Base-by-base conservation (phyloP, 225 moss, liverwort and hornwort species). In the Polytrichum formosum region DNA sequence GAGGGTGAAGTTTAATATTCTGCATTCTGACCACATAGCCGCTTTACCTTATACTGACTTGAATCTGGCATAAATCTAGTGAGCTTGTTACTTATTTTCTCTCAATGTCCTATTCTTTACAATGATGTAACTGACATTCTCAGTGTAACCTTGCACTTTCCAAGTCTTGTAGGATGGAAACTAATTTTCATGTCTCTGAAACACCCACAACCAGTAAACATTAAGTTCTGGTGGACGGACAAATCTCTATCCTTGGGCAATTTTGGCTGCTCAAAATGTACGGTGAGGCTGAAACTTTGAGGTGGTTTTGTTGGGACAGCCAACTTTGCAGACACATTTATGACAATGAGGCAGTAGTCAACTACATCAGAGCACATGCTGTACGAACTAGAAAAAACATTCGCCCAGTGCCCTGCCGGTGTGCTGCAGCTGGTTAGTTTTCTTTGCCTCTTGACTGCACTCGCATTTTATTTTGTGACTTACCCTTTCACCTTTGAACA, bases 391-490 rank as follows among this genome's bases (percentile, higher is more conserved):
- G 82, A 72, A 82, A 73, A 60, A 82, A 67, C 59, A 26, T 29
- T 7, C 35, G n/a, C 68, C 18, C 77, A 63, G 54, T 1, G 22
- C 70, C 82, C 67, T 79, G 79, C 69, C 79, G 56, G 72, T 85
- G 85, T 74, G 82, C 85, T 72, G 82, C 79, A 79, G 82, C 85
- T 73, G 85, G 85, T 85, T 54, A 73, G 85, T 75, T 33, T 23
- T 20, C 8, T 70, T 6, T 58, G 21, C 58, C 21, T 23, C 23
- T 58, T 58, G 20, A 23, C 23, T 0, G 5, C 23, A 23, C 20
- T 58, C 21, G 46, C 13, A 46, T 46, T 46, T 46, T 46, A 46
- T 3, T 16, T 13, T 46, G 46, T 46, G 16, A 13, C 16, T 46
- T 46, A 13, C 13, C 35, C 9, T 9, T 33, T 35, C 35, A 35